A percentile compares a stretch with the other conserved stretches of the same genome.
These are phyloP conservation scores for Diaporthe sp. DNA, from an alignment of 2,329 filamentous ascomycete genomes.

Conservation along the genomic window DNA sequence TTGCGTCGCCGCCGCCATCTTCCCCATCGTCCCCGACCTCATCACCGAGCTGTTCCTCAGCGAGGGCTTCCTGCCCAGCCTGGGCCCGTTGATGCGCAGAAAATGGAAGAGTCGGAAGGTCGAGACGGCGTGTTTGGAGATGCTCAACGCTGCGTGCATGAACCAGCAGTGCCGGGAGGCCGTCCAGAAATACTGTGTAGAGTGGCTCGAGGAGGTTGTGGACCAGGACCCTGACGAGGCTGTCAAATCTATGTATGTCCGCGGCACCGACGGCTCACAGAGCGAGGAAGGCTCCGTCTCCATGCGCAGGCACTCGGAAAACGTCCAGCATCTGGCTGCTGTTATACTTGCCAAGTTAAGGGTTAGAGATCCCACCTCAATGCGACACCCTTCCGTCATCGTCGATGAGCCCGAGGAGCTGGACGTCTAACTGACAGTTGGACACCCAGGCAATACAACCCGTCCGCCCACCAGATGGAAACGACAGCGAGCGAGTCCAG, in stretches of 20 bases:
- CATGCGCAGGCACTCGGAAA: slow-evolving; percentile 71
- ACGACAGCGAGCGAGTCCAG: slow-evolving; percentile 58
- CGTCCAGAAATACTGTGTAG: slow-evolving; percentile 84
- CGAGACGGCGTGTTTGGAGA: slow-evolving; percentile 86
- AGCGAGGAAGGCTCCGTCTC: slow-evolving; percentile 69
- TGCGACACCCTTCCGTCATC: slow-evolving; percentile 42
- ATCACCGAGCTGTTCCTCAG: slow-evolving; percentile 86
- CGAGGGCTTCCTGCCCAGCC: slow-evolving; percentile 84
- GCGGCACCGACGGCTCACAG: slow-evolving; percentile 66
- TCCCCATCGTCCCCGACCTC: slow-evolving; percentile 84
- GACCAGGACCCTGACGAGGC: slow-evolving; percentile 75
- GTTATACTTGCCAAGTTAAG: slow-evolving; percentile 81
- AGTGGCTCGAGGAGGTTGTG: slow-evolving; percentile 89
- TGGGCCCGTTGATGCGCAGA: slow-evolving; percentile 81
- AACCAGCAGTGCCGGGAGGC: slow-evolving; percentile 85
- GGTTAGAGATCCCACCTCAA: slow-evolving; percentile 56
- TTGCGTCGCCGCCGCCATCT: slow-evolving; percentile 89
- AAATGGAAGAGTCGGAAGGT: slow-evolving; percentile 89
- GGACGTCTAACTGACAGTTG: slow-evolving; percentile 63
- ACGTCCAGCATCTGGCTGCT: slow-evolving; percentile 75
- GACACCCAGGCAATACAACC: slow-evolving; percentile 65
- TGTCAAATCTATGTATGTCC: slow-evolving; percentile 61
- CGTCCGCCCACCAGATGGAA: slow-evolving; percentile 52
- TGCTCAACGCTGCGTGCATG: slow-evolving; percentile 93
- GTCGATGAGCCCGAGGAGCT: slow-evolving; percentile 41